These are phyloP conservation scores for Plasmodium malariae DNA, from an alignment of 169 alveolate species.

Conservation along the genomic window DNA sequence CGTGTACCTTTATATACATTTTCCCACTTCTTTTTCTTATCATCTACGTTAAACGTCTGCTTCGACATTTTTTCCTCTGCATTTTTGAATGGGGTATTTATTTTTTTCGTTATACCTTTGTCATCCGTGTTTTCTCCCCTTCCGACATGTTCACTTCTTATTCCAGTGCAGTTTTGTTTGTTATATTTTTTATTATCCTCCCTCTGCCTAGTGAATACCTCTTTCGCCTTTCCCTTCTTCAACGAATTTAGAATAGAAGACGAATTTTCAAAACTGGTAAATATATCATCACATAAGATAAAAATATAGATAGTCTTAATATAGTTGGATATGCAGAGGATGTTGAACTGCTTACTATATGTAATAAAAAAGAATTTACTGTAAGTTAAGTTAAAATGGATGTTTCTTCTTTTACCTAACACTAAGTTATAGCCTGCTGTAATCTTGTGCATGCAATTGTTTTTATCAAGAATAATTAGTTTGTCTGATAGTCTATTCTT, in stretches of 20 bases:
- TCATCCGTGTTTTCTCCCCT: neutral
- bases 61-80: too few species aligned
- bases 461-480: conserved; percentile 29
- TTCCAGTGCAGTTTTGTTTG: too few species aligned
- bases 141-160: too few species aligned
- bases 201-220: neutral
- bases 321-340: conserved; percentile 47
- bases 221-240: neutral
- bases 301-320: conserved; percentile 15
- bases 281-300: neutral
- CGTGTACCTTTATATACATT: too few species aligned
- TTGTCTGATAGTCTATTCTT: conserved; percentile 14
- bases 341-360: conserved; percentile 19
- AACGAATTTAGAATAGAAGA: neutral
- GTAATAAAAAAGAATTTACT: conserved; percentile 20
- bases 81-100: too few species aligned
- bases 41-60: too few species aligned
- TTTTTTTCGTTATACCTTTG: too few species aligned
- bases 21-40: too few species aligned
- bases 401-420: conserved; percentile 3
- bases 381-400: neutral
- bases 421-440: conserved; percentile 21
- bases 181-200: neutral
- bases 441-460: conserved; percentile 9
- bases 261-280: neutral